A percentile compares a stretch with the other conserved stretches of the same genome.
These are phyloP conservation scores for Vitis rupestris DNA, from an alignment of 164 flowering plant species.

Conservation along the genomic window DNA sequence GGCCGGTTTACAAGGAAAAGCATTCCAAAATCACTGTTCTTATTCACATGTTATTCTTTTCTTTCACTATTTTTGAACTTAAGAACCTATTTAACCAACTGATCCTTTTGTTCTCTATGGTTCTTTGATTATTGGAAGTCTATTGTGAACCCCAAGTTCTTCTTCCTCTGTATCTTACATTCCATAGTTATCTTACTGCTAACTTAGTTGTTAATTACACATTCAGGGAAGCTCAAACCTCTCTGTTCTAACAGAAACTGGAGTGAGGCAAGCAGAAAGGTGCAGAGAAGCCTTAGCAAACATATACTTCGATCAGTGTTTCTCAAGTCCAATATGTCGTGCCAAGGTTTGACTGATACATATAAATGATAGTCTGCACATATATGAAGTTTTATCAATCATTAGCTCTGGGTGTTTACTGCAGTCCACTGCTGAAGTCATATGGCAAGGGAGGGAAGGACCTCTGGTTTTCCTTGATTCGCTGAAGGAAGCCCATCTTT, in stretches of 20 bases:
- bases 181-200: background rate
- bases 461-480: conserved; percentile 77
- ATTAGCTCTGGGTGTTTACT: conserved; percentile 13
- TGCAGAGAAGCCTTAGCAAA: conserved; percentile 54
- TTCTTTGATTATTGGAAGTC: too few species aligned
- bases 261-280: conserved; percentile 62
- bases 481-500: conserved; percentile 69
- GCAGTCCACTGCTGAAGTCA: conserved; percentile 70
- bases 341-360: conserved; percentile 52
- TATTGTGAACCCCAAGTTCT: too few species aligned
- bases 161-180: background rate
- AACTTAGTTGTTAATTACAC: background rate
- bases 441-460: conserved; percentile 64
- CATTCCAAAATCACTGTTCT: background rate
- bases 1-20: background rate
- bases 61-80: too few species aligned
- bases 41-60: too few species aligned
- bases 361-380: too few species aligned
- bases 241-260: conserved; percentile 65
- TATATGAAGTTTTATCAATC: background rate
- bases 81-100: too few species aligned
- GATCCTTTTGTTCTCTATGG: too few species aligned
- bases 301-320: conserved; percentile 59
- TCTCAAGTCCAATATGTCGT: conserved; percentile 77
- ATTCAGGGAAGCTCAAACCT: conserved; percentile 73